Conservation (phyloP, 139 green algal species). For the Volvox africanus region DNA sequence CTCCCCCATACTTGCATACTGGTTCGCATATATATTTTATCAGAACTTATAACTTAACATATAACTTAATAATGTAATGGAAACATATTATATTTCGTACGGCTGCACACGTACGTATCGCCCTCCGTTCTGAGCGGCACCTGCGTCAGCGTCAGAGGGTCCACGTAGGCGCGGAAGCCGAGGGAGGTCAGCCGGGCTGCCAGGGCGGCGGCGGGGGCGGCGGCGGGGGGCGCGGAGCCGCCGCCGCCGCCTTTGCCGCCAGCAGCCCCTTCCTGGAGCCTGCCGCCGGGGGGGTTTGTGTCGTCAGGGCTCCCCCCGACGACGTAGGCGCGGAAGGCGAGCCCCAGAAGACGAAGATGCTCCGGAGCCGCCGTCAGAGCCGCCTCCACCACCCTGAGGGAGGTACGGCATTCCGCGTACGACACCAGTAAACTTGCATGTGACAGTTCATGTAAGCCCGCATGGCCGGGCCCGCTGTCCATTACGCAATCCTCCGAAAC, state of each 20-base stretch:
- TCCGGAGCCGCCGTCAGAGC: constrained; percentile 54
- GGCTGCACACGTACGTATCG: too few species aligned
- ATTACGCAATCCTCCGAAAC: too few species aligned
- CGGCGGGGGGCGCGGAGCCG: neutral
- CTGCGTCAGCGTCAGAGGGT: constrained; percentile 39
- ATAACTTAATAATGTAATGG: too few species aligned
- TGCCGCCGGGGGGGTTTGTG: neutral
- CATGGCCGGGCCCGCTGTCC: too few species aligned
- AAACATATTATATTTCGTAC: too few species aligned
- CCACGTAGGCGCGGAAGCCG: constrained; percentile 48
- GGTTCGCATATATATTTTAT: too few species aligned
- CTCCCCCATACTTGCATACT: too few species aligned
- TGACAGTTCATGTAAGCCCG: neutral
- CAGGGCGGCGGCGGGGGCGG: constrained; percentile 18
- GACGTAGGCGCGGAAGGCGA: constrained; percentile 61
- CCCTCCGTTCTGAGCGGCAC: too few species aligned
- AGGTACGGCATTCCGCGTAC: neutral
- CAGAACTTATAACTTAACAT: too few species aligned
- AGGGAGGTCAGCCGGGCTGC: neutral
- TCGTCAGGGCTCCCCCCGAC: neutral
- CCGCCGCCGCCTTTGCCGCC: neutral
- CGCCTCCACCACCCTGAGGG: constrained; percentile 16
- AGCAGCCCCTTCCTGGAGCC: neutral
- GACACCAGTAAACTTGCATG: neutral
- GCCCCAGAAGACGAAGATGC: constrained; percentile 51